phyloP scores from a whole-genome alignment of 306 rosid genomes.

The Corylus avellana region DNA sequence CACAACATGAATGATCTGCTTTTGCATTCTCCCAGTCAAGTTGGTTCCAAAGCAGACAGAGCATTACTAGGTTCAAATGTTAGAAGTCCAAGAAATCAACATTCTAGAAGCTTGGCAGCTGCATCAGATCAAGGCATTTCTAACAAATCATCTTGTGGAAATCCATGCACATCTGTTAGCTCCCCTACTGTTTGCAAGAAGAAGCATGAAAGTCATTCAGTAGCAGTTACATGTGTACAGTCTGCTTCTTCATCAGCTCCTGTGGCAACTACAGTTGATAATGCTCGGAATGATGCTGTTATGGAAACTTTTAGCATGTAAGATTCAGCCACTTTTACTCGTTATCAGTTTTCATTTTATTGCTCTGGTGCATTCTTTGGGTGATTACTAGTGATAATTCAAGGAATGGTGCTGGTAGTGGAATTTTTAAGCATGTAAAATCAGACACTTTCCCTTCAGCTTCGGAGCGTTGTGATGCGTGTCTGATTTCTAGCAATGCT shows the following conservation, averaged over 20 bases:
- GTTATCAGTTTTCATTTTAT: conserved; percentile 2
- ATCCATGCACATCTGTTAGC: conserved; percentile 37
- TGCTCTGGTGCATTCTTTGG: not conserved
- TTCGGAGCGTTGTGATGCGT: not conserved
- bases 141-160: conserved; percentile 43
- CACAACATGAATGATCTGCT: conserved; percentile 58
- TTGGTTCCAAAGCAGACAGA: conserved; percentile 46
- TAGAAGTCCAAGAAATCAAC: conserved; percentile 46
- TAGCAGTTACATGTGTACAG: conserved; percentile 43
- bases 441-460: not conserved
- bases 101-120: conserved; percentile 37
- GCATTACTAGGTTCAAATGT: conserved; percentile 32
- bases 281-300: conserved; percentile 40
- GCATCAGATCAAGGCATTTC: conserved; percentile 33
- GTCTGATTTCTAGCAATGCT: not conserved
- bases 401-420: not conserved
- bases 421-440: not conserved
- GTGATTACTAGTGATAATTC: conserved; percentile 11
- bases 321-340: conserved; percentile 30
- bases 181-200: conserved; percentile 55
- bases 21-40: conserved; percentile 56
- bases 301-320: conserved; percentile 65
- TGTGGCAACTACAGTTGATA: conserved; percentile 42
- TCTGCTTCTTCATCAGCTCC: conserved; percentile 46
- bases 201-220: conserved; percentile 45